Base-by-base conservation (phyloP, 1,284 basidiomycete species). In the Inonotus obliquus region DNA sequence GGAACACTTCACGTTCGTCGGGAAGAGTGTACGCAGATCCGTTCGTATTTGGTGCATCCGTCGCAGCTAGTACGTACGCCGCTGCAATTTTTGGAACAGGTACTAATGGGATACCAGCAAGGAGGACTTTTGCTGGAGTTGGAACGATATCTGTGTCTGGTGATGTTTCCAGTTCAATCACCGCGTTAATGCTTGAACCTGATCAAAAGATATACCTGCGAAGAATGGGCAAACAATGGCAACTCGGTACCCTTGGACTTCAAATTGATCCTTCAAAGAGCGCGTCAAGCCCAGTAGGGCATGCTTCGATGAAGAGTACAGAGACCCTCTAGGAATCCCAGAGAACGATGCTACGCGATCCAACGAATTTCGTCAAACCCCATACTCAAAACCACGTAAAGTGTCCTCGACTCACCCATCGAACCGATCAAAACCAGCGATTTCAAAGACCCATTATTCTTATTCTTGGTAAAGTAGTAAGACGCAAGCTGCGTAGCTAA, bases 251-350 rank as follows among this genome's bases (percentile, higher is more conserved):
- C 76, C 75, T 45, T 75, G 65, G 1, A 67, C 13, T 5, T 69
- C 67, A 23, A 78, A 72, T 21, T 72, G 67, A 32, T 73, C 72
- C 59, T 76, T 69, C 1, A 84, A 67, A 2, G 80, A 75, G 14
- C 82, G 77, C 79, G 83, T 81, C 27, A 85, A 62, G 2, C 84
- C 85, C 1, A 85, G 73, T 14, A 82, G 67, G 44, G 74, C 81
- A 66, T 81, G 81, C 69, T 84, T 84, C 17, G 82, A 76, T 6
- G 80, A 77, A 9, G 74, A 70, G 67, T 86, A 85, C 60, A 81
- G 65, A 2, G 77, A 70, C 2, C 69, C 82, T 10, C 65, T 62
- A 0, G 82, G 78, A 29, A 85, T 73, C 0, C 73, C 75, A 35
- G 72, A 59, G 78, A 81, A 84, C 32, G 81, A 83, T 23, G 81